Evolutionary conservation across 2,329 filamentous ascomycete species (phyloP), one percentile per base, ranked within the genome.

Genomic region (Eutypa lata): DNA sequence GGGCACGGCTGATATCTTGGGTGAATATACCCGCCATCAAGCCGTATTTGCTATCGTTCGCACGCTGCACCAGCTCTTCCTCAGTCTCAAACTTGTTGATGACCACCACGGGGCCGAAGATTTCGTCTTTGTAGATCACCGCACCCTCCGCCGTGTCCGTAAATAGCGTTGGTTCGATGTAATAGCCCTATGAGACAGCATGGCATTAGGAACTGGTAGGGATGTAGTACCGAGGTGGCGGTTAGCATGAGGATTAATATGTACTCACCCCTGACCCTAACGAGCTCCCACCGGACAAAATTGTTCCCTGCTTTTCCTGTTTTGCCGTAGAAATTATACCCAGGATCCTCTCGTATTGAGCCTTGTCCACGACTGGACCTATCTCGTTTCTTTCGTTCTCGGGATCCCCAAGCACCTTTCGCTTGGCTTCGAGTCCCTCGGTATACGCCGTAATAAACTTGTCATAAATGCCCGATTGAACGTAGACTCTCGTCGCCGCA

Each of bases 61-160:
- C 83, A 52, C 81, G 71, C 60, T 74, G 73, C 70, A 88, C 80
- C 55, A 77, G 83, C 48, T 88, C 85, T 35, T 82, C 84, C 71
- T 84, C 80, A 64, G 75, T 80, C 71, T 81, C 82, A 76, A 89
- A 88, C 70, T 86, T 87, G 70, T 79, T 75, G 67, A 88, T 55
- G 22, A 43, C 40, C 13, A 19, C 89, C 58, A 94, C 90, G 53
- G 90, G 90, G 58, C 90, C 90, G 69, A 95, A 95, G 71, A 95
- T 93, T 77, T 95, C 90, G 76, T 94, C 90, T 71, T 90, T 83
- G 74, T 90, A 84, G 67, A 95, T 93, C 81, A 89, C 91, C 89
- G 93, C 94, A 72, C 91, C 82, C 61, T 85, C 76, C 48, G 76
- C 81, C 59, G 93, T 89, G 68, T 90, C 86, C 71, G 82, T 84